phyloP scores from a whole-genome alignment of 768 basidiomycete genomes.

The Sarcodon sp. region DNA sequence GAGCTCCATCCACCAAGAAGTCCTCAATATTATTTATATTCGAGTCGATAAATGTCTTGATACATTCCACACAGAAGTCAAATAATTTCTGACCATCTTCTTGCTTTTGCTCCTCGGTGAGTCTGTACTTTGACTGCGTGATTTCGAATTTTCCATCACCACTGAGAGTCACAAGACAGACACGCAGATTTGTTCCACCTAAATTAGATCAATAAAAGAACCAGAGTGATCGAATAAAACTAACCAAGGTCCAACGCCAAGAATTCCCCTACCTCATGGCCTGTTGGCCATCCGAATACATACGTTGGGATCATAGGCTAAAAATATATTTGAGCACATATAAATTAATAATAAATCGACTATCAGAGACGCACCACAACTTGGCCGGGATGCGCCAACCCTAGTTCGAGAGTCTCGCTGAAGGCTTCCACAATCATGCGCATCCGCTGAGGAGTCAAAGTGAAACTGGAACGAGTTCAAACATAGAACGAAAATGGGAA shows the following conservation, averaged over 20 bases:
- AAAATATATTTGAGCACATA: constrained; percentile 1
- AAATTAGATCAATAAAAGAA: background rate
- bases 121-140: constrained; percentile 93
- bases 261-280: constrained; percentile 79
- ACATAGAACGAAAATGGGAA: background rate
- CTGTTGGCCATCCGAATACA: constrained; percentile 92
- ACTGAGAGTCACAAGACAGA: constrained; percentile 87
- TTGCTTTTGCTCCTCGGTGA: constrained; percentile 96
- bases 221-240: constrained; percentile 13
- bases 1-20: constrained; percentile 35
- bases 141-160: constrained; percentile 96
- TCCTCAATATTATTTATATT: constrained; percentile 36
- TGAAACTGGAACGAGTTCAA: constrained; percentile 39
- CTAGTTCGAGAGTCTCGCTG: constrained; percentile 81
- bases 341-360: background rate
- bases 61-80: constrained; percentile 93
- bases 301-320: constrained; percentile 96
- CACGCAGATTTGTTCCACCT: constrained; percentile 97
- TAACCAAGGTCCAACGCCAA: constrained; percentile 83
- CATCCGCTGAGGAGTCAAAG: constrained; percentile 83
- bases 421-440: constrained; percentile 96
- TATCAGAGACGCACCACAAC: constrained; percentile 60
- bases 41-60: constrained; percentile 78
- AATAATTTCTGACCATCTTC: constrained; percentile 93
- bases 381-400: constrained; percentile 72